A percentile compares a stretch with the other conserved stretches of the same genome.
Conservation (phyloP, 1,284 basidiomycete species). For the Moniliella sp. region DNA sequence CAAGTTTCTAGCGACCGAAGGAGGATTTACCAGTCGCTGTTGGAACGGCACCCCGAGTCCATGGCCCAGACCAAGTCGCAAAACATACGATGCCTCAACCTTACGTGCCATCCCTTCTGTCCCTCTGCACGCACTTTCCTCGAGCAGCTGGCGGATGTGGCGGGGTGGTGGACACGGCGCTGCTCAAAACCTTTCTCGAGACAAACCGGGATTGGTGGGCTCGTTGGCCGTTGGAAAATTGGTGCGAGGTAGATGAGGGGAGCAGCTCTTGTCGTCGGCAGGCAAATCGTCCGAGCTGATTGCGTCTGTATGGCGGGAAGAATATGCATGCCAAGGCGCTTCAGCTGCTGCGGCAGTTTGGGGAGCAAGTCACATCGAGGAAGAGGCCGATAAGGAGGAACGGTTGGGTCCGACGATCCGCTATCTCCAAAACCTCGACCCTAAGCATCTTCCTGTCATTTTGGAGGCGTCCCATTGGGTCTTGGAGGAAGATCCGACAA, state of each 20-base stretch:
- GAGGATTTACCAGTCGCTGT: slow-evolving; percentile 23
- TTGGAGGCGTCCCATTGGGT: slow-evolving; percentile 51
- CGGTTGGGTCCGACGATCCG: slow-evolving; percentile 61
- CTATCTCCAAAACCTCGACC: slow-evolving; percentile 67
- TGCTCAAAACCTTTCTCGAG: slow-evolving; percentile 78
- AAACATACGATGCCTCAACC: neutral
- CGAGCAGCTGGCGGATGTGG: slow-evolving; percentile 39
- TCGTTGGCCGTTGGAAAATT: slow-evolving; percentile 68
- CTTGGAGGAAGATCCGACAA: slow-evolving; percentile 49
- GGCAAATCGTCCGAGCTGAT: slow-evolving; percentile 79
- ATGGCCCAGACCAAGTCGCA: slow-evolving; percentile 1
- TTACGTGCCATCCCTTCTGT: slow-evolving; percentile 14
- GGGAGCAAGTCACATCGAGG: too few species aligned
- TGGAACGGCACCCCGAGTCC: slow-evolving; percentile 8
- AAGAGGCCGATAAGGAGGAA: slow-evolving; percentile 55
- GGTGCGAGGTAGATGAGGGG: slow-evolving; percentile 88
- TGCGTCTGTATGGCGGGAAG: slow-evolving; percentile 74
- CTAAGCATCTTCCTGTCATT: slow-evolving; percentile 19
- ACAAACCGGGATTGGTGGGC: slow-evolving; percentile 63
- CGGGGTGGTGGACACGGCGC: slow-evolving; percentile 78
- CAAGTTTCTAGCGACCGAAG: slow-evolving; percentile 29
- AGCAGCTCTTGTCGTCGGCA: slow-evolving; percentile 57
- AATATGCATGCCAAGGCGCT: slow-evolving; percentile 82
- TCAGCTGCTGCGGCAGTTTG: slow-evolving; percentile 49
- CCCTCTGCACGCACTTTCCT: slow-evolving; percentile 12